Conservation (phyloP, 306 rosid species). For the Begonia fuchsioides region DNA sequence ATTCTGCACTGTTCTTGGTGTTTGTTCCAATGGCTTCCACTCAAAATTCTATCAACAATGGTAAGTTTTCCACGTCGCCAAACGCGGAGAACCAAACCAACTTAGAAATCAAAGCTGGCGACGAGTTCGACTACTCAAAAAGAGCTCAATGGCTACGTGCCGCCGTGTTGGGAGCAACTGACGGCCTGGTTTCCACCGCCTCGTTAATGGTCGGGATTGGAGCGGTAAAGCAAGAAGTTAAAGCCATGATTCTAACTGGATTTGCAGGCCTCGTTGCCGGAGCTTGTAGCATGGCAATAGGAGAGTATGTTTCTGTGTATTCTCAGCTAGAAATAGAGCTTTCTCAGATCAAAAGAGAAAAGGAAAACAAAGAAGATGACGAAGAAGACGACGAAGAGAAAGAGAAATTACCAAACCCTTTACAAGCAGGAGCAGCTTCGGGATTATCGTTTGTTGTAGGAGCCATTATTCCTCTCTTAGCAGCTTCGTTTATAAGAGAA, state of each 20-base stretch:
- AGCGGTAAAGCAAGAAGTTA: slow-evolving; percentile 69
- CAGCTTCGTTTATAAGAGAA: slow-evolving; percentile 62
- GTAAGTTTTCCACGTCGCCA: too few relatives aligned
- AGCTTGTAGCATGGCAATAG: slow-evolving; percentile 94
- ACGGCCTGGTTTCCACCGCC: slow-evolving; percentile 89
- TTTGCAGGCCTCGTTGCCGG: slow-evolving; percentile 85
- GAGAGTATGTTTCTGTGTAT: slow-evolving; percentile 87
- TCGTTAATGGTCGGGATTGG: slow-evolving; percentile 93
- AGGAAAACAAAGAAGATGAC: slow-evolving; percentile 8
- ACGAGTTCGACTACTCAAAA: slow-evolving; percentile 62
- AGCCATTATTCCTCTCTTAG: slow-evolving; percentile 74
- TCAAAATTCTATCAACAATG: too few relatives aligned
- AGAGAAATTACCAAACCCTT: slow-evolving; percentile 61
- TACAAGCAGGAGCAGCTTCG: slow-evolving; percentile 81
- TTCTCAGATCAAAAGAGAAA: slow-evolving; percentile 55
- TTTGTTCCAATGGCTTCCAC: too few relatives aligned
- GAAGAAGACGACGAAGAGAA: too few relatives aligned
- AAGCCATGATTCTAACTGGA: slow-evolving; percentile 76
- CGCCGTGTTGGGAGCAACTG: slow-evolving; percentile 82
- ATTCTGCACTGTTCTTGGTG: not conserved
- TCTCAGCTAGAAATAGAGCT: slow-evolving; percentile 74
- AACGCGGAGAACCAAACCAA: too few relatives aligned
- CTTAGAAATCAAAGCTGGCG: slow-evolving; percentile 3
- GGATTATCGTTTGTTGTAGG: slow-evolving; percentile 72
- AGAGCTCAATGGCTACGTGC: slow-evolving; percentile 96